phyloP scores from a whole-genome alignment of 2,329 filamentous ascomycete genomes.

The Penicillium sp. region DNA sequence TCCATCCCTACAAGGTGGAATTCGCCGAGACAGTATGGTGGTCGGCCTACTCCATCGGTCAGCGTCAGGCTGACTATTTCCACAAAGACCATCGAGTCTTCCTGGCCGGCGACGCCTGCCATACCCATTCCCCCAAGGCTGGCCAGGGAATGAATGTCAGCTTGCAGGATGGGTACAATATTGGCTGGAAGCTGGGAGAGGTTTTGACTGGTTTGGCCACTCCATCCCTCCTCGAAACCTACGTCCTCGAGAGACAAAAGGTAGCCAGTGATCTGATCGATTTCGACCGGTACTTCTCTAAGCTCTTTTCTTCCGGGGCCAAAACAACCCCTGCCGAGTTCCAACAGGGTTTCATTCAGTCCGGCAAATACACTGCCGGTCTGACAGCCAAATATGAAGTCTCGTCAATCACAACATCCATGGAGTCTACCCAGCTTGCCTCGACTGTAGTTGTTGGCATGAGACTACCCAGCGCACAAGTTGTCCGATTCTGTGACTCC shows the following conservation, averaged over 20 bases:
- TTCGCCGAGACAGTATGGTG: constrained; percentile 63
- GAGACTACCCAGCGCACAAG: constrained; percentile 55
- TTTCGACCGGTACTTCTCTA: constrained; percentile 57
- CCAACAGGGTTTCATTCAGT: constrained; percentile 56
- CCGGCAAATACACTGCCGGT: constrained; percentile 60
- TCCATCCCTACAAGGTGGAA: constrained; percentile 55
- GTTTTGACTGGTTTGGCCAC: constrained; percentile 47
- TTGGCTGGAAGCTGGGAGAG: constrained; percentile 59
- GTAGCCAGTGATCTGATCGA: constrained; percentile 59
- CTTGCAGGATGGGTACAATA: constrained; percentile 60
- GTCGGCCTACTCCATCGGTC: constrained; percentile 68
- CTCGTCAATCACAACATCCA: constrained; percentile 46
- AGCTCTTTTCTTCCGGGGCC: constrained; percentile 51
- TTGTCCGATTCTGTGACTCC: constrained; percentile 60
- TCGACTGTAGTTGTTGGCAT: constrained; percentile 45
- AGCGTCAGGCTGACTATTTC: constrained; percentile 69
- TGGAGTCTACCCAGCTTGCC: constrained; percentile 36
- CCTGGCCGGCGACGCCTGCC: constrained; percentile 66
- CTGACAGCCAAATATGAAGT: constrained; percentile 56
- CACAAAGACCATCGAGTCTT: constrained; percentile 65
- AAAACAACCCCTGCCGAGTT: constrained; percentile 51
- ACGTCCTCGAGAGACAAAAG: constrained; percentile 53
- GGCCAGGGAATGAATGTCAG: constrained; percentile 59
- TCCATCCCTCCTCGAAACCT: constrained; percentile 51
- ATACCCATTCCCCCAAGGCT: constrained; percentile 69